These are phyloP conservation scores for Chalciporus chontae DNA, from an alignment of 768 basidiomycete species.

Conservation along the genomic window DNA sequence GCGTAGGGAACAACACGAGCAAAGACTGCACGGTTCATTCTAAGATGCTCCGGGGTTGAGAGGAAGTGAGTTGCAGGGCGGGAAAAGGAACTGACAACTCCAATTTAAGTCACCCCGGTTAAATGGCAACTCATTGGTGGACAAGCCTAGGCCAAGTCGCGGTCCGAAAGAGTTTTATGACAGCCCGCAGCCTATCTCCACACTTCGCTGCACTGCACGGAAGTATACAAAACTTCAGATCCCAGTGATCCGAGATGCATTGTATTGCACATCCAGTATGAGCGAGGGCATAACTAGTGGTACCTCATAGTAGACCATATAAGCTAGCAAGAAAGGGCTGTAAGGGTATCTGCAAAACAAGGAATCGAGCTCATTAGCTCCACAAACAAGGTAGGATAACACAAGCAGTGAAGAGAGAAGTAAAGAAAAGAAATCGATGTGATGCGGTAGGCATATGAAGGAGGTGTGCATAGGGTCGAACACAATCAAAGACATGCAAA, in stretches of 20 bases:
- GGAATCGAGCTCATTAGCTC: slow-evolving; percentile 22
- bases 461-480: slow-evolving; percentile 1
- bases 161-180: slow-evolving; percentile 7
- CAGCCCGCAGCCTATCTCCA: no score
- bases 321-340: slow-evolving; percentile 24
- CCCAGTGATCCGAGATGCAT: slow-evolving; percentile 15
- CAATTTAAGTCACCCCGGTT: slow-evolving; percentile 18
- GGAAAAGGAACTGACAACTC: slow-evolving; percentile 12
- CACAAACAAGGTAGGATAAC: slow-evolving; percentile 28
- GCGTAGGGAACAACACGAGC: slow-evolving; percentile 19
- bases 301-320: slow-evolving; percentile 33
- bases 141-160: not conserved
- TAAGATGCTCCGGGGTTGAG: slow-evolving; percentile 8
- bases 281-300: slow-evolving; percentile 18
- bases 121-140: not conserved
- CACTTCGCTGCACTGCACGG: not conserved
- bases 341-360: slow-evolving; percentile 32
- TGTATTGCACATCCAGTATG: slow-evolving; percentile 21
- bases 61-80: slow-evolving; percentile 11
- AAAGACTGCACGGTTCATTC: slow-evolving; percentile 31
- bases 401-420: slow-evolving; percentile 24
- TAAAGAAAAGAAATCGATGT: slow-evolving; percentile 6
- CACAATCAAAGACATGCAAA: slow-evolving; percentile 75
- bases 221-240: not conserved
- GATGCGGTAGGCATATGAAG: slow-evolving; percentile 4